Conservation (phyloP, 129 eudicot species). For the Flaveria robusta region DNA sequence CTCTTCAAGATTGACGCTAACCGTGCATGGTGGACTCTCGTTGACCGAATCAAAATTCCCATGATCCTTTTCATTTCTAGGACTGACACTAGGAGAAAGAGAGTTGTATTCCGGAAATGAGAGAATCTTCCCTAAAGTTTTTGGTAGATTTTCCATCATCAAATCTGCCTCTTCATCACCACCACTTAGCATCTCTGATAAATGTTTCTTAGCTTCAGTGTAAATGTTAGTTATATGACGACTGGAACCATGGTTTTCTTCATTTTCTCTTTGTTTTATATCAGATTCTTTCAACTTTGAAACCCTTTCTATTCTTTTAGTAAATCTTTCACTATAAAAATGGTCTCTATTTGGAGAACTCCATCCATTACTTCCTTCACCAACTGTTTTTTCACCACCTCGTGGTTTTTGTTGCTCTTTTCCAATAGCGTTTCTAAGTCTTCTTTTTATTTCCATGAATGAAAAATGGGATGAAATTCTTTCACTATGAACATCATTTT, state of each 20-base stretch:
- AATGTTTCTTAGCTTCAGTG: slow-evolving; percentile 83
- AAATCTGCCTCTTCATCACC: slow-evolving; percentile 54
- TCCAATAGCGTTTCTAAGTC: slow-evolving; percentile 51
- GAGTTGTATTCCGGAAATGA: slow-evolving; percentile 52
- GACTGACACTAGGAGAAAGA: slow-evolving; percentile 51
- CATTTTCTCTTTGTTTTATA: slow-evolving; percentile 21
- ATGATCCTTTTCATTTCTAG: slow-evolving; percentile 39
- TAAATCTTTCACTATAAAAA: slow-evolving; percentile 66
- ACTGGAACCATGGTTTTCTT: slow-evolving; percentile 27
- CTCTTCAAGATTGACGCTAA: slow-evolving; percentile 25
- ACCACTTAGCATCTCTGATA: slow-evolving; percentile 69
- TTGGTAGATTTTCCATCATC: slow-evolving; percentile 44
- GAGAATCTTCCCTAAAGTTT: slow-evolving; percentile 72
- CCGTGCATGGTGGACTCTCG: slow-evolving; percentile 3
- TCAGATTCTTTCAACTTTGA: slow-evolving; percentile 45
- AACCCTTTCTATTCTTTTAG: slow-evolving; percentile 44
- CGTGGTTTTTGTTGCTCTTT: slow-evolving; percentile 50
- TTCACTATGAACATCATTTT: slow-evolving; percentile 38
- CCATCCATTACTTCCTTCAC: slow-evolving; percentile 68
- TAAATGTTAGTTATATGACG: slow-evolving; percentile 56
- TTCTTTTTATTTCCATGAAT: slow-evolving; percentile 50
- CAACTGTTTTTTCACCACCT: slow-evolving; percentile 42
- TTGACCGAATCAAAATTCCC: slow-evolving; percentile 26
- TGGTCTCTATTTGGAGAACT: slow-evolving; percentile 87
- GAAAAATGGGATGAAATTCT: slow-evolving; percentile 59